phyloP scores from a whole-genome alignment of 2,329 filamentous ascomycete species.

The Cladosporium sp. region DNA sequence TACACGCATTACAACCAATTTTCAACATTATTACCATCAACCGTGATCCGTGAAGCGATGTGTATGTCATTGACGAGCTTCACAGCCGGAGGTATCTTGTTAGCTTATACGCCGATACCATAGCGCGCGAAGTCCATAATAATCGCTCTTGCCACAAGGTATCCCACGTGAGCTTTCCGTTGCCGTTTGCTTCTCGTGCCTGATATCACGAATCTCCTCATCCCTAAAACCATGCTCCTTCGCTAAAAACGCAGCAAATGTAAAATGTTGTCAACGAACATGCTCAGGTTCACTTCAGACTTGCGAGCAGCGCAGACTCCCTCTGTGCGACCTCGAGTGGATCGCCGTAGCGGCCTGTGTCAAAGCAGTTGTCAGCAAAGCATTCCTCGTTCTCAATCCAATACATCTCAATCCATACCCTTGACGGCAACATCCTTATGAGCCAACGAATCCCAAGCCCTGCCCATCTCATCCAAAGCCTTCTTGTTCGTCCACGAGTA shows the following conservation, averaged over 20 bases:
- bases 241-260: constrained; percentile 16
- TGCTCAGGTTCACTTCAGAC: background rate
- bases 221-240: background rate
- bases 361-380: constrained; percentile 14
- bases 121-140: too few relatives aligned
- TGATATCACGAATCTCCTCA: background rate
- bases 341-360: constrained; percentile 37
- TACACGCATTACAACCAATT: too few relatives aligned
- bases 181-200: background rate
- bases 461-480: constrained; percentile 56
- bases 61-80: background rate
- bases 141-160: background rate
- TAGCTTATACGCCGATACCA: background rate
- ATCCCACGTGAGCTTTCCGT: background rate
- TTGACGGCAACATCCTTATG: constrained; percentile 47
- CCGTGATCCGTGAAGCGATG: background rate
- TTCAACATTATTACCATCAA: background rate
- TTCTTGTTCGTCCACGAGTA: constrained; percentile 58
- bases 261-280: background rate
- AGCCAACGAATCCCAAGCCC: constrained; percentile 51
- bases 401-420: constrained; percentile 27
- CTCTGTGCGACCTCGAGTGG: constrained; percentile 37
- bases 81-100: too few relatives aligned
- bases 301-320: constrained; percentile 29
- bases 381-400: background rate